Evolutionary conservation across 352 stramenopile genomes (phyloP), one percentile per base, ranked within the genome.

Genomic region (Globisporangium cederbergense): DNA sequence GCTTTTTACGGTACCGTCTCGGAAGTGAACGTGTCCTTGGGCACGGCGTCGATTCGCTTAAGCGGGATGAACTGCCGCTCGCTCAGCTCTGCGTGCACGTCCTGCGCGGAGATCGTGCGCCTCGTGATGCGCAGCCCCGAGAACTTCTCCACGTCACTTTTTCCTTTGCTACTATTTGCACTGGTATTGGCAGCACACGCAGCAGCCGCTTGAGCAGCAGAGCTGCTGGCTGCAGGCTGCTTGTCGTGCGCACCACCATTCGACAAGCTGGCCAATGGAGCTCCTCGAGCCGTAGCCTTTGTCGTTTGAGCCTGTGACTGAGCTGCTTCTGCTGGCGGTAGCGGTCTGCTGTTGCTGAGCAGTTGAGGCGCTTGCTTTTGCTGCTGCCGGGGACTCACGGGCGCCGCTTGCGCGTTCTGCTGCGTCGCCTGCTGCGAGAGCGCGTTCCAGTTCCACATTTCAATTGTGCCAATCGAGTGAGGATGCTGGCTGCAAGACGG

Each of bases 51-150:
- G 73, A 95, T 81, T 8, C 74, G 50, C 36, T 74, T 67, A 32
- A 95, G 53, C 47, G 77, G 54, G 50, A 95, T 86, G 43, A 90
- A 89, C 51, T 79, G 76, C 16, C 86, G 83, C 22, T 77, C 86
- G 25, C 78, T 67, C 83, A 95, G 91, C 69, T 95, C 82, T 2
- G 72, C 55, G 3, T 64, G 64, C 22, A 95, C 71, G 4, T 76
- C 74, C 4, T 70, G 54, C 0, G 77, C 71, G 9, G 81, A 61
- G 13, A 95, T 73, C 11, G 72, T 77, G 6, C 86, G 79, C 9
- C 83, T 68, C 6, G 63, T 45, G 60, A 95, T 90, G 46, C 80
- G 78, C 53, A 95, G 62, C 30, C 54, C 53, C 28, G 83, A 95
- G 64, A 87, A 95, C 52, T 54, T 53, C 65, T 91, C 83, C 14